Percentiles rank a stretch among this genome's conserved stretches.
These are phyloP conservation scores for Emergomyces pasteurianus DNA, from an alignment of 2,329 filamentous ascomycete genomes.

Conservation along the genomic window DNA sequence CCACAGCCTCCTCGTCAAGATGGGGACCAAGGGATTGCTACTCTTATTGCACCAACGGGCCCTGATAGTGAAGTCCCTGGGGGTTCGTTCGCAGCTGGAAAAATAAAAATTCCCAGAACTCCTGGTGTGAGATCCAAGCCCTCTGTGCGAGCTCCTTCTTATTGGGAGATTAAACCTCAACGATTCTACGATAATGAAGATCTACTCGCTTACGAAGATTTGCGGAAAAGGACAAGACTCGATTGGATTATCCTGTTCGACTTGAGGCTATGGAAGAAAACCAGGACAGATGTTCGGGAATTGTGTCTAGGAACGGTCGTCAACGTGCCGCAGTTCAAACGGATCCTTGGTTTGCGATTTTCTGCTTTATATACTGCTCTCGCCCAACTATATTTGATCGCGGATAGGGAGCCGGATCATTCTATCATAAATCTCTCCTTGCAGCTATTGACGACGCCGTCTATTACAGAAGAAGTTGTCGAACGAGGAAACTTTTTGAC, in stretches of 20 bases:
- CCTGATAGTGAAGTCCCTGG: background rate
- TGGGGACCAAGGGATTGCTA: constrained; percentile 11
- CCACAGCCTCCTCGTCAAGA: constrained; percentile 31
- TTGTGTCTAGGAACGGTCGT: constrained; percentile 96
- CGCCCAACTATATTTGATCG: constrained; percentile 88
- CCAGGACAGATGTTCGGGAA: constrained; percentile 78
- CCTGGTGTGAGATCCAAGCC: constrained; percentile 43
- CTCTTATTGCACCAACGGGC: constrained; percentile 1
- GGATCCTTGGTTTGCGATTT: constrained; percentile 82
- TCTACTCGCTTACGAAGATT: constrained; percentile 65
- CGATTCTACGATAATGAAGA: constrained; percentile 52
- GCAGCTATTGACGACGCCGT: constrained; percentile 92
- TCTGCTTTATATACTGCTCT: constrained; percentile 88
- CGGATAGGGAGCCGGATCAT: constrained; percentile 91
- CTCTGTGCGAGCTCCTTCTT: constrained; percentile 45
- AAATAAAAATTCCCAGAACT: constrained; percentile 66
- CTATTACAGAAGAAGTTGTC: constrained; percentile 91
- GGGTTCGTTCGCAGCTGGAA: constrained; percentile 1
- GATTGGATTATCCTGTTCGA: constrained; percentile 96
- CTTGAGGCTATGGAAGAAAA: constrained; percentile 89
- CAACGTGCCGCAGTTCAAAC: constrained; percentile 90
- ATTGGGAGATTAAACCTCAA: constrained; percentile 72
- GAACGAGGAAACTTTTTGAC: constrained; percentile 92
- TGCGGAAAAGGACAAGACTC: constrained; percentile 77
- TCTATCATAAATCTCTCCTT: constrained; percentile 96